Conservation (phyloP, 352 stramenopile species). For the Phytopythium vexans region DNA sequence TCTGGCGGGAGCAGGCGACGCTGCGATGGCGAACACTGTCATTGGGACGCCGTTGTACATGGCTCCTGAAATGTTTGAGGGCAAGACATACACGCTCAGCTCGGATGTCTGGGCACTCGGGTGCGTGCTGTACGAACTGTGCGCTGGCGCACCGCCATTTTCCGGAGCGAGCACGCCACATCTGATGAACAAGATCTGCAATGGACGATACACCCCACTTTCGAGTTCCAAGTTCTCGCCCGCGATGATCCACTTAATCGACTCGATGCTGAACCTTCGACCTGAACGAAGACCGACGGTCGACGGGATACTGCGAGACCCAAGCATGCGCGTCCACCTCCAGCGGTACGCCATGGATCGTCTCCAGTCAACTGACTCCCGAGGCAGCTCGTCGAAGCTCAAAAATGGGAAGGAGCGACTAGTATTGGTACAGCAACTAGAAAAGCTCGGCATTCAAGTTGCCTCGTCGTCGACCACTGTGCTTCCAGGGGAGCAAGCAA, state of each 20-base stretch:
- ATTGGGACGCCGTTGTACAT: constrained; percentile 92
- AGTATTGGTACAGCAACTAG: constrained; percentile 23
- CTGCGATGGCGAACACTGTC: constrained; percentile 60
- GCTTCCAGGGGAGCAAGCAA: neutral
- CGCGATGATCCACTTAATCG: constrained; percentile 24
- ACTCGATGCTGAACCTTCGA: constrained; percentile 36
- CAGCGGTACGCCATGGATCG: constrained; percentile 30
- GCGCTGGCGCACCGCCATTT: constrained; percentile 63
- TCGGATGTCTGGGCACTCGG: constrained; percentile 90
- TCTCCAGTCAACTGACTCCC: neutral
- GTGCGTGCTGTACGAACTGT: constrained; percentile 85
- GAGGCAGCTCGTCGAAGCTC: constrained; percentile 4
- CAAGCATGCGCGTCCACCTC: constrained; percentile 23
- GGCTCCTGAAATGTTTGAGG: constrained; percentile 81
- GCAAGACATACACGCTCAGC: constrained; percentile 70
- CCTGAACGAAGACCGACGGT: constrained; percentile 28
- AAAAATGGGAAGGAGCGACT: constrained; percentile 14
- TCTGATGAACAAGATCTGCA: constrained; percentile 59
- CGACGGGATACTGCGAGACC: constrained; percentile 27
- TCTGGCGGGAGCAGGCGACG: constrained; percentile 1
- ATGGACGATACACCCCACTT: constrained; percentile 27
- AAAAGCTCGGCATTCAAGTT: constrained; percentile 15
- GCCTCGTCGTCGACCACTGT: neutral
- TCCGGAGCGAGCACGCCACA: constrained; percentile 34
- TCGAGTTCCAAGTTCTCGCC: constrained; percentile 18